Evolutionary conservation across 768 basidiomycete genomes (phyloP).

Genomic region (Tylopilus balloui): DNA sequence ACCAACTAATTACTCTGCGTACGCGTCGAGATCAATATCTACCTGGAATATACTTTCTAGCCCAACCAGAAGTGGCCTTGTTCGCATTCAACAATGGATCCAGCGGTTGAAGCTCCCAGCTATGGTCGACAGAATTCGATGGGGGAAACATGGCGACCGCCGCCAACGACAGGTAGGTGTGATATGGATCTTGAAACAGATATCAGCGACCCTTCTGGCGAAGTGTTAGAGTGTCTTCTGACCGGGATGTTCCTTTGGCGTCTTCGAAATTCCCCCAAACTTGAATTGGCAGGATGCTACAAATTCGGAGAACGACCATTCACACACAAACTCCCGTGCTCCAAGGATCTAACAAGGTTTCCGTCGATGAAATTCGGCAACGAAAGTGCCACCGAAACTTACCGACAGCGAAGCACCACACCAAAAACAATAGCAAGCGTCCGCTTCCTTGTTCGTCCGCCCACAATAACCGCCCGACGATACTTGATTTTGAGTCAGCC

Average conservation of each 20-base stretch:
- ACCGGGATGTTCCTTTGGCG: conserved; percentile 79
- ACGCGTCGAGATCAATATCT: conserved; percentile 10
- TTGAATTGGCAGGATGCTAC: conserved; percentile 78
- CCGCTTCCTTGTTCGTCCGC: conserved; percentile 79
- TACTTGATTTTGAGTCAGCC: conserved; percentile 70
- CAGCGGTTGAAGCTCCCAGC: conserved; percentile 58
- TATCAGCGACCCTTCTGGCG: conserved; percentile 6
- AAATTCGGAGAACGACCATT: conserved; percentile 53
- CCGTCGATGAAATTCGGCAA: background rate
- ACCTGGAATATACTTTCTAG: conserved; percentile 50
- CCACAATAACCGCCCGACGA: conserved; percentile 79
- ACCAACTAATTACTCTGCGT: background rate
- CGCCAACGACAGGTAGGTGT: conserved; percentile 88
- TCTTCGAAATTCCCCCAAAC: conserved; percentile 85
- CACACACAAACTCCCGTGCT: conserved; percentile 52
- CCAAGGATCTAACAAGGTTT: conserved; percentile 58
- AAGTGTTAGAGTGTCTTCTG: conserved; percentile 8
- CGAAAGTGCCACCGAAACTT: conserved; percentile 16
- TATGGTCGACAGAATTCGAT: conserved; percentile 24
- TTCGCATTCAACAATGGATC: conserved; percentile 73
- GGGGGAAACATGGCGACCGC: conserved; percentile 67
- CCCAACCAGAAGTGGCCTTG: conserved; percentile 63
- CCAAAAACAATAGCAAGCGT: conserved; percentile 98
- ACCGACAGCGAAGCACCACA: conserved; percentile 78
- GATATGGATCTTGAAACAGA: conserved; percentile 75